These are phyloP conservation scores for Dalechampia spathulata DNA, from an alignment of 441 rosid species.

Conservation along the genomic window DNA sequence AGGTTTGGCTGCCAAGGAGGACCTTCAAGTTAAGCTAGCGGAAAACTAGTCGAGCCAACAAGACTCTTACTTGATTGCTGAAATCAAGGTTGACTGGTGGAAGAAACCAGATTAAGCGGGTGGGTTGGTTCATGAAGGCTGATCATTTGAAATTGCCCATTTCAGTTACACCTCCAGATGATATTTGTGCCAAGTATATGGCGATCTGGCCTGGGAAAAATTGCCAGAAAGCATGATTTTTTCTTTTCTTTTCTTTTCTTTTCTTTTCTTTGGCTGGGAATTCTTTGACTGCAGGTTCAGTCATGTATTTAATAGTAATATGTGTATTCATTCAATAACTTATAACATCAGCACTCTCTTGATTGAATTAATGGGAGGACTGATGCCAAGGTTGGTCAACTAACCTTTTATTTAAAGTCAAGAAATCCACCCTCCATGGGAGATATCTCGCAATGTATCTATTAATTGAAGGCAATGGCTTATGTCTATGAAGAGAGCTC, in stretches of 20 bases:
- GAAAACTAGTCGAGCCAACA: too few species aligned
- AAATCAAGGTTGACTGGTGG: background rate
- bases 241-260: background rate
- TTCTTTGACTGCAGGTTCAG: slow-evolving; percentile 14
- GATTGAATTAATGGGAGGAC: background rate
- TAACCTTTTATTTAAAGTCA: too few species aligned
- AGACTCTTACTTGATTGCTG: background rate
- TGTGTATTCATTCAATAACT: slow-evolving; percentile 5
- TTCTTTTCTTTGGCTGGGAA: slow-evolving; percentile 3
- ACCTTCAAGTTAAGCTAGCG: background rate
- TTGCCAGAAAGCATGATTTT: background rate
- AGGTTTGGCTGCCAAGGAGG: background rate
- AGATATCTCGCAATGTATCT: too few species aligned
- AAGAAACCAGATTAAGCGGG: background rate
- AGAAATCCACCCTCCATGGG: too few species aligned
- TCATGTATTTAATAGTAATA: background rate
- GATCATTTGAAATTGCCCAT: background rate
- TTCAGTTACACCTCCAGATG: background rate
- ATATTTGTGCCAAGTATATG: background rate
- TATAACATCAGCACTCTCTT: too few species aligned
- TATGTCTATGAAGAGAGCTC: too few species aligned
- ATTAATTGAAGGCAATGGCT: too few species aligned
- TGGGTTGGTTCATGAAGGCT: background rate
- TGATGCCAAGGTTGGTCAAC: too few species aligned
- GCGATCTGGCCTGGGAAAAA: background rate